A percentile compares a stretch with the other conserved stretches of the same genome.
phyloP scores from a whole-genome alignment of 371 early-diverging fungal species.

The Mortierella sp. region DNA sequence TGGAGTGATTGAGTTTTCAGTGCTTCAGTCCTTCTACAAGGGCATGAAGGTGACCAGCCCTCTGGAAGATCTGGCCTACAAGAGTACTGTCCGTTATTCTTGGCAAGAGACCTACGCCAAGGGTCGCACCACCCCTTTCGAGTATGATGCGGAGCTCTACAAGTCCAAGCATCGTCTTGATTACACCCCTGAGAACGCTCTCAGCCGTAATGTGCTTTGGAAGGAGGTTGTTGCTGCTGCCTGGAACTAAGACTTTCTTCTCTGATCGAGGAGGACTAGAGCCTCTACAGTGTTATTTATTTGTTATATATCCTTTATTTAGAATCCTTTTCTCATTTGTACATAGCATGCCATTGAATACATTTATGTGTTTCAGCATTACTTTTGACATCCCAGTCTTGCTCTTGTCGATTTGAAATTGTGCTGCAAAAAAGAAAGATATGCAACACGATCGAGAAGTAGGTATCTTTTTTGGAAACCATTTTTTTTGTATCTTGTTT shows the following conservation, averaged over 20 bases:
- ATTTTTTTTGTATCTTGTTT: too few species aligned
- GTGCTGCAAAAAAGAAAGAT: too few species aligned
- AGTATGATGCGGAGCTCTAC: constrained; percentile 24
- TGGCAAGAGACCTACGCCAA: constrained; percentile 9
- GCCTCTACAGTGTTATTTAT: neutral
- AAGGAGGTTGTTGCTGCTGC: constrained; percentile 21
- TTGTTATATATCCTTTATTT: neutral
- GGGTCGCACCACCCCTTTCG: constrained; percentile 16
- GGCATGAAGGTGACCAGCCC: neutral
- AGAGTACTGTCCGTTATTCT: neutral
- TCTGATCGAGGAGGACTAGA: neutral
- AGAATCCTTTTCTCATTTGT: too few species aligned
- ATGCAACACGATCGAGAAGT: too few species aligned
- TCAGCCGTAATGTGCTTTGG: constrained; percentile 27
- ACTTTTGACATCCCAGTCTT: too few species aligned
- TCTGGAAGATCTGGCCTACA: constrained; percentile 17
- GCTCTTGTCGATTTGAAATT: too few species aligned
- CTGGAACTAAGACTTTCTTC: constrained; percentile 12
- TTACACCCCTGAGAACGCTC: constrained; percentile 25
- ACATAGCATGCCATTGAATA: too few species aligned
- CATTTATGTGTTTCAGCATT: too few species aligned
- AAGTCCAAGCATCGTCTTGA: constrained; percentile 22
- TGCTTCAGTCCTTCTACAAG: constrained; percentile 11
- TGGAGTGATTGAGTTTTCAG: neutral
- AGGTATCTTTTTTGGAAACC: too few species aligned